phyloP scores from a whole-genome alignment of 2,329 filamentous ascomycete genomes.

The Phoma sp. region DNA sequence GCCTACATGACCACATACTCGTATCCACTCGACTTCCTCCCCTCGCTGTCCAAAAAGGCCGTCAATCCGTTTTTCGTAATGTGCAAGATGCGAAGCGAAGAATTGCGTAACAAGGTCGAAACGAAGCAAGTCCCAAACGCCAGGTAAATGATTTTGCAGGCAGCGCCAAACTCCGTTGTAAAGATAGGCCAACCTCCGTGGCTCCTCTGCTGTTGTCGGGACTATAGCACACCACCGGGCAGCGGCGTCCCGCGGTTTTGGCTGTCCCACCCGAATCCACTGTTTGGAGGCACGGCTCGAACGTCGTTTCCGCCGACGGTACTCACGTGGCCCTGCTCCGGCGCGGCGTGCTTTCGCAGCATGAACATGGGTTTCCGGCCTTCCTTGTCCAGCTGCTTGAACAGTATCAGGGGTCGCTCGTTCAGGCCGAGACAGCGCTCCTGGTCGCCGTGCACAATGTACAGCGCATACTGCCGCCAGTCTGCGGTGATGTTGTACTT shows the following conservation, averaged over 20 bases:
- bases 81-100: slow-evolving; percentile 8
- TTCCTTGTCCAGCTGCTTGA: slow-evolving; percentile 96
- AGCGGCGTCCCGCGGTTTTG: slow-evolving; percentile 34
- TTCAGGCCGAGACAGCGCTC: slow-evolving; percentile 91
- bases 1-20: background rate
- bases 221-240: slow-evolving; percentile 29
- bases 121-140: slow-evolving; percentile 9
- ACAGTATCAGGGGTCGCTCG: slow-evolving; percentile 92
- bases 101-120: background rate
- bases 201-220: background rate
- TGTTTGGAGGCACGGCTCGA: slow-evolving; percentile 28
- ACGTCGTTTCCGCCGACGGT: slow-evolving; percentile 48
- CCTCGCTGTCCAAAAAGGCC: background rate
- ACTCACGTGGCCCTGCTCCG: slow-evolving; percentile 54
- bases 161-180: slow-evolving; percentile 14
- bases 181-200: background rate
- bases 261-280: slow-evolving; percentile 33
- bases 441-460: slow-evolving; percentile 98
- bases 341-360: slow-evolving; percentile 73
- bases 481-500: slow-evolving; percentile 99
- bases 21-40: background rate
- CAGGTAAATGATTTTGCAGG: slow-evolving; percentile 17
- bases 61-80: slow-evolving; percentile 7
- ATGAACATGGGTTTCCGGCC: slow-evolving; percentile 99
- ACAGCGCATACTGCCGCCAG: slow-evolving; percentile 95